These are phyloP conservation scores for Talaromyces stipitatus DNA, from an alignment of 495 filamentous ascomycete species.

Conservation along the genomic window DNA sequence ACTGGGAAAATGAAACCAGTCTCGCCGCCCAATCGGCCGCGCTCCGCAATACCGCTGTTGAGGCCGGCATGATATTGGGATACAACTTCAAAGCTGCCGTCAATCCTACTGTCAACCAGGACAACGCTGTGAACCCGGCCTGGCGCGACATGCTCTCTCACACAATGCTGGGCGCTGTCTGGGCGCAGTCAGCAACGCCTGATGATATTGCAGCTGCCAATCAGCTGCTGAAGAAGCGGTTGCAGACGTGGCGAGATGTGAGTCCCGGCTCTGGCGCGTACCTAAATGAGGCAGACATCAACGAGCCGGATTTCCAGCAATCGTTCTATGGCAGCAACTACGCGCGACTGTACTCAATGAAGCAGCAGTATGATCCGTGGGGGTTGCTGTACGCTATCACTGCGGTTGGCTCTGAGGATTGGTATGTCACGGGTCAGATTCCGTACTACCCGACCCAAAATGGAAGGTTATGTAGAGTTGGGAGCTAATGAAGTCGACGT, in stretches of 20 bases:
- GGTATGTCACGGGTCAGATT: constrained; percentile 29
- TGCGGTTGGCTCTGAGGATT: constrained; percentile 52
- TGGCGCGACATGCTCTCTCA: constrained; percentile 45
- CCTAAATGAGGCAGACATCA: constrained; percentile 41
- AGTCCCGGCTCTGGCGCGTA: constrained; percentile 37
- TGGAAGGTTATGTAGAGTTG: constrained; percentile 22
- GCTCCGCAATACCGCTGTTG: constrained; percentile 33
- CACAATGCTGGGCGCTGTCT: constrained; percentile 34
- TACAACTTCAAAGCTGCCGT: constrained; percentile 41
- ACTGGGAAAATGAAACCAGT: constrained; percentile 30
- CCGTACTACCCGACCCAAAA: constrained; percentile 20
- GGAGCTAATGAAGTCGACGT: background rate
- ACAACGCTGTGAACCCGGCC: constrained; percentile 33
- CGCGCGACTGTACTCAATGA: constrained; percentile 29
- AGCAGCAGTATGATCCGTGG: constrained; percentile 29
- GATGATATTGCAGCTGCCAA: background rate
- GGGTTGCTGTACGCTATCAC: constrained; percentile 48
- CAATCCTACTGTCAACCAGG: constrained; percentile 5
- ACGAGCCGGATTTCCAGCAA: constrained; percentile 36
- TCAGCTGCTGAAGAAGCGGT: background rate
- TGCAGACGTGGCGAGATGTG: background rate
- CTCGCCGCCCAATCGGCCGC: constrained; percentile 36
- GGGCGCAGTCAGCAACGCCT: constrained; percentile 5
- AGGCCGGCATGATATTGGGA: constrained; percentile 35
- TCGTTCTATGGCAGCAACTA: constrained; percentile 47